Conservation (phyloP, 495 filamentous ascomycete species). For the Lepraria neglecta region DNA sequence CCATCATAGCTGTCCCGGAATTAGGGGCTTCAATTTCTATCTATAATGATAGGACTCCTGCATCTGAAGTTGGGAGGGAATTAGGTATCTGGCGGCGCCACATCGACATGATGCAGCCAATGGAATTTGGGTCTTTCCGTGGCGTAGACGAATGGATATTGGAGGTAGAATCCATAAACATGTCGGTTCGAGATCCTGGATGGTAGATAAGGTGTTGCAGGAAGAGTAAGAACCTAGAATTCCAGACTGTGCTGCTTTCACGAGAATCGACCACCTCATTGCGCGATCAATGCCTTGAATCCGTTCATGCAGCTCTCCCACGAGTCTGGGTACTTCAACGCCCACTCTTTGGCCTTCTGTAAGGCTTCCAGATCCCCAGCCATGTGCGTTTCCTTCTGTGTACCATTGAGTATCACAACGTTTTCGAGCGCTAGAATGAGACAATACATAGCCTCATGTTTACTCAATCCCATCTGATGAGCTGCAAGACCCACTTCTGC, state of each 20-base stretch:
- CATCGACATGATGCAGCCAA: no score
- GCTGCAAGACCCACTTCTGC: slow-evolving; percentile 49
- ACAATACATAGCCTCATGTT: slow-evolving; percentile 56
- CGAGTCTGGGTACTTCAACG: background rate
- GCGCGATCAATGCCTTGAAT: background rate
- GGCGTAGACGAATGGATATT: no score
- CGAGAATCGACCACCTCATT: background rate
- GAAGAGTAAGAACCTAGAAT: background rate
- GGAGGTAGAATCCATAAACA: background rate
- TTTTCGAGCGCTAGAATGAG: slow-evolving; percentile 55
- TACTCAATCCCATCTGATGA: slow-evolving; percentile 35
- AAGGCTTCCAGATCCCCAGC: slow-evolving; percentile 53
- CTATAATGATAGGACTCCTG: no score
- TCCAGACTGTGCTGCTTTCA: background rate
- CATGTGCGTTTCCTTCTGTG: slow-evolving; percentile 50
- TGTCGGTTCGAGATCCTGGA: background rate
- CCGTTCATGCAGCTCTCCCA: slow-evolving; percentile 3
- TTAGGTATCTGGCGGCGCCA: no score
- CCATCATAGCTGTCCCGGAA: no score
- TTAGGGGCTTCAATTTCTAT: no score
- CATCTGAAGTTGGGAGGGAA: no score
- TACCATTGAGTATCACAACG: slow-evolving; percentile 63
- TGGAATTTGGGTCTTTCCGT: no score
- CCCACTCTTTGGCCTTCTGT: slow-evolving; percentile 44
- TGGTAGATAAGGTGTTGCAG: background rate